Evolutionary conservation across 768 basidiomycete species (phyloP), one percentile per base, ranked within the genome.

Genomic region (Serendipita sp.): DNA sequence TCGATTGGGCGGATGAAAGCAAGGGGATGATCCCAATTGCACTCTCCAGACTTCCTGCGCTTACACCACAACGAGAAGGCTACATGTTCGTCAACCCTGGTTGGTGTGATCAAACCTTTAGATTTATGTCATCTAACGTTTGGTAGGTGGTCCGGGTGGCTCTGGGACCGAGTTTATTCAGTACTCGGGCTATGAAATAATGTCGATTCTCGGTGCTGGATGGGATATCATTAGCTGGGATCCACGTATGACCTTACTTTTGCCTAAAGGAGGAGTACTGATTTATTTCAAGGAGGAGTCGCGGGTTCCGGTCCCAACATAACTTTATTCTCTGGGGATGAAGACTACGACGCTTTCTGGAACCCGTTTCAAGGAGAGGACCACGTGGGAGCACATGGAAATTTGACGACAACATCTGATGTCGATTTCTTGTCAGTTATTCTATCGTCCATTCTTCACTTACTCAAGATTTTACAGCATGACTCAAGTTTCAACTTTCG

Each of bases 151-250:
- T 60, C 56, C 56, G 16, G 56, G 56, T 37, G 34, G 18, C 16
- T n/a, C 28, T 10, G 56, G 56, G 11, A 30, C 35, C 18, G 24
- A 60, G 7, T 24, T 37, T 8, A 24, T 60, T n/a, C 16, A n/a
- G 10, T 11, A 11, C 24, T 4, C 7, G 4, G 56, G 56, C 8
- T 4, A 30, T 10, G 8, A 5, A 28, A 11, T 60, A n/a, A 11
- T 24, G 35, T 1, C 4, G 1, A 10, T 28, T 10, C 24, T 60
- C 10, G 56, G 56, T 28, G 56, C 56, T n/a, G 56, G 56, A 28
- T 60, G 56, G 56, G 56, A 60, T n/a, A n/a, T 60, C 35, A n/a
- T 60, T 35, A 60, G 56, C 35, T 60, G 56, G 56, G 56, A 60
- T 37, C 18, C 56, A 5, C 56, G 56, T 51, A 18, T 51, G 48